These are phyloP conservation scores for Penicillium canariense DNA, from an alignment of 495 filamentous ascomycete species.

Conservation along the genomic window DNA sequence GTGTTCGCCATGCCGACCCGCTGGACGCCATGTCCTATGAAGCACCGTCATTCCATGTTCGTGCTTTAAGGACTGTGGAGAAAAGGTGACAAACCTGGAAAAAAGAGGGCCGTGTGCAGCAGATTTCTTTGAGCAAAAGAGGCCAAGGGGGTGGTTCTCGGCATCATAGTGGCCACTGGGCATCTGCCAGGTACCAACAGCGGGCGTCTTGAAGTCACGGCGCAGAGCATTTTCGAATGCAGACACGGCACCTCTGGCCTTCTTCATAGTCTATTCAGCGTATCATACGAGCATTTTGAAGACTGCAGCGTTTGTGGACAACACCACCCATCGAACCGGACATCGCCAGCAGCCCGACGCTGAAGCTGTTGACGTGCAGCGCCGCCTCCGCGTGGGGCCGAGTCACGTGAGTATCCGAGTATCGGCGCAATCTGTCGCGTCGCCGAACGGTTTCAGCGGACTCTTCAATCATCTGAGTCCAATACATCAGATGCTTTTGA, in stretches of 20 bases:
- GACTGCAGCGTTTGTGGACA: neutral
- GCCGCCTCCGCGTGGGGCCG: slow-evolving; percentile 10
- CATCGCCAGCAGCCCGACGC: neutral
- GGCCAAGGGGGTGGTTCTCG: slow-evolving; percentile 1
- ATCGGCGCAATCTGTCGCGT: slow-evolving; percentile 1
- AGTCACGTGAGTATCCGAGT: slow-evolving; percentile 3
- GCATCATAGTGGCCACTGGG: neutral
- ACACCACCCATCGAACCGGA: neutral
- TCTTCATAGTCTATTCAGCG: slow-evolving; percentile 14
- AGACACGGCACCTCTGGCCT: slow-evolving; percentile 15
- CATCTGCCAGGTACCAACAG: neutral
- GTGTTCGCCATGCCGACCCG: slow-evolving; percentile 85
- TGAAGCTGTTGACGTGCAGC: slow-evolving; percentile 6
- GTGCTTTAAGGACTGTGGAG: neutral
- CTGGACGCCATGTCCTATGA: slow-evolving; percentile 87
- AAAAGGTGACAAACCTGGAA: slow-evolving; percentile 60
- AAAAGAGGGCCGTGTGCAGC: slow-evolving; percentile 76
- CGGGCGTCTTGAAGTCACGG: slow-evolving; percentile 1
- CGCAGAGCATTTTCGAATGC: slow-evolving; percentile 19
- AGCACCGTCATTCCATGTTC: slow-evolving; percentile 2
- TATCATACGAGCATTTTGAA: slow-evolving; percentile 19
- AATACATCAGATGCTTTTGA: too few species aligned
- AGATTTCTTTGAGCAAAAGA: slow-evolving; percentile 30
- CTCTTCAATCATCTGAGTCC: too few species aligned
- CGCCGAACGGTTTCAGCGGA: too few species aligned